These are phyloP conservation scores for Penicillium odoratum DNA, from an alignment of 495 filamentous ascomycete genomes.

Conservation along the genomic window DNA sequence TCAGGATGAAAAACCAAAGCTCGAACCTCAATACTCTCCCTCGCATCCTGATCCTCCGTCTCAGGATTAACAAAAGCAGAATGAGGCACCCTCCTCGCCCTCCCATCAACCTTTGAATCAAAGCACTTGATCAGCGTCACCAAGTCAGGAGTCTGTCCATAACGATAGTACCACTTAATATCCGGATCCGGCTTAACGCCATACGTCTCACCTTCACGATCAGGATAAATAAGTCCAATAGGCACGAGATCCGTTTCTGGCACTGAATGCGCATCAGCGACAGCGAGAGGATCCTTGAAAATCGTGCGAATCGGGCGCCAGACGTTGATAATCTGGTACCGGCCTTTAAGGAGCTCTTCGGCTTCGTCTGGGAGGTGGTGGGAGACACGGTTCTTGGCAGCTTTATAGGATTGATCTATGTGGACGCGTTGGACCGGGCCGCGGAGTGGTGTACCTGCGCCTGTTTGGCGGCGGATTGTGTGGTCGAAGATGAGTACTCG, in stretches of 20 bases:
- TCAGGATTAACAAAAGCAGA: conserved; percentile 60
- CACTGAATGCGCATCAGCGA: conserved; percentile 55
- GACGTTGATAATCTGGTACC: conserved; percentile 78
- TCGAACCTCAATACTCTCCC: conserved; percentile 68
- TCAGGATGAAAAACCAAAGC: conserved; percentile 57
- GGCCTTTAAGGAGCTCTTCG: conserved; percentile 56
- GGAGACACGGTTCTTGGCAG: conserved; percentile 54
- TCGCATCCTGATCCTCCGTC: conserved; percentile 43
- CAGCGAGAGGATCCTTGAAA: conserved; percentile 59
- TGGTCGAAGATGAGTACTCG: conserved; percentile 73
- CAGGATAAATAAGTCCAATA: conserved; percentile 49
- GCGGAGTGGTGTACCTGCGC: conserved; percentile 34
- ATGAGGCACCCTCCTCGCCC: conserved; percentile 58
- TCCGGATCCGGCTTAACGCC: conserved; percentile 37
- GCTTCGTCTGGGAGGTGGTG: conserved; percentile 66
- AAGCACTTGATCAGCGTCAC: conserved; percentile 72
- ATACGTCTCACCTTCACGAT: conserved; percentile 50
- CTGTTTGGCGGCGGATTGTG: conserved; percentile 61
- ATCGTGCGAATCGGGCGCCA: conserved; percentile 73
- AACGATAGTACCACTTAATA: conserved; percentile 55
- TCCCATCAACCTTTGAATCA: conserved; percentile 60
- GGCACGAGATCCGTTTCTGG: conserved; percentile 47
- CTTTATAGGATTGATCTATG: conserved; percentile 70
- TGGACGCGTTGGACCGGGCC: conserved; percentile 68
- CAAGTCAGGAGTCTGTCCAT: conserved; percentile 55